Evolutionary conservation across 768 basidiomycete species (phyloP), one percentile per base, ranked within the genome.

Genomic region (Leccinum rimulosum): DNA sequence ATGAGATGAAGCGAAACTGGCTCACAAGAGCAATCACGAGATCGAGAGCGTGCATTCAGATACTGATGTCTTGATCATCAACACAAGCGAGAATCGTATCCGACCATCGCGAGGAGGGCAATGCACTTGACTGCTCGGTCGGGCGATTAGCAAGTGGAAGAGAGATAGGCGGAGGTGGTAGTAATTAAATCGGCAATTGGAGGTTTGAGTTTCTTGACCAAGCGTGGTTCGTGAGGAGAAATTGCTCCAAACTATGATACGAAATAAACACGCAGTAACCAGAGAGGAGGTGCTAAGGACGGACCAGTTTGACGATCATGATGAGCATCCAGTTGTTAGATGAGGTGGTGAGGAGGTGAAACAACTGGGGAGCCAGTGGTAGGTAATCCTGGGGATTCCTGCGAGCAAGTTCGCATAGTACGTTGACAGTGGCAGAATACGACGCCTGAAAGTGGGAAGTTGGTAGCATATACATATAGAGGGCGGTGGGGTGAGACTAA

Each of bases 281-380:
- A n/a, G 33, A 48, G 19, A 4, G 38, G 30, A 59, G 51, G 15
- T 25, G 30, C 22, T 48, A n/a, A 30, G 14, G 58, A 68, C 82
- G 67, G 73, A 95, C 96, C 73, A 98, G 74, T 76, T 99, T 99
- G 71, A 98, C 87, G 55, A 98, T 89, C 76, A 98, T 99, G 74
- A 99, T 99, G 59, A 99, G 82, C 93, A 98, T 96, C 97, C 97
- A 99, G 67, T 99, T 99, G 73, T 99, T 98, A 11, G 91, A 89
- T 11, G 94, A 94, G 2, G 88, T 93, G 1, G 93, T 97, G 59
- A 99, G 77, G 11, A 98, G 81, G 67, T 91, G 93, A 73, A 98
- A 99, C 55, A 98, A 74, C 65, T 91, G 91, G 10, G 97, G 97
- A 2, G 96, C 97, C 43, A 99, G 75, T 4, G 86, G 79, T 8